These are phyloP conservation scores for Phytophthora gonapodyides DNA, from an alignment of 352 stramenopile species.

Conservation along the genomic window DNA sequence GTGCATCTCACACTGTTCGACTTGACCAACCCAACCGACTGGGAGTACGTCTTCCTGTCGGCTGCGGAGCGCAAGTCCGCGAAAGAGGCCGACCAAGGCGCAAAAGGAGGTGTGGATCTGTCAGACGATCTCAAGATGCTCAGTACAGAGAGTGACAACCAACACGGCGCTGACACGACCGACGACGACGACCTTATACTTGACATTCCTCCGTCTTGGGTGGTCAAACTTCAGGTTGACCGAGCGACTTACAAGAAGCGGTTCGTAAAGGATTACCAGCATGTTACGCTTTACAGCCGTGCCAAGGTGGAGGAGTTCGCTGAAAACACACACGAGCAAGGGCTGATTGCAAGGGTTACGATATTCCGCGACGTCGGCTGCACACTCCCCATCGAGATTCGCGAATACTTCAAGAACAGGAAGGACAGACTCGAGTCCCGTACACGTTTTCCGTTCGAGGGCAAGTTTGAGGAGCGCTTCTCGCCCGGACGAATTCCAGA, in stretches of 20 bases:
- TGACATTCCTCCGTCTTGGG: conserved; percentile 88
- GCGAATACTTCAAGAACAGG: conserved; percentile 92
- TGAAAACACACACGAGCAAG: conserved; percentile 87
- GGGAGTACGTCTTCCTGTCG: conserved; percentile 93
- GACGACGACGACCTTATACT: conserved; percentile 74
- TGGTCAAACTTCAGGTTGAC: conserved; percentile 74
- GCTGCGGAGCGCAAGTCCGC: conserved; percentile 61
- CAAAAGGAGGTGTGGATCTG: conserved; percentile 58
- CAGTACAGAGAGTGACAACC: conserved; percentile 54
- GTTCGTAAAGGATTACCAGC: conserved; percentile 87
- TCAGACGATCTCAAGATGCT: conserved; percentile 66
- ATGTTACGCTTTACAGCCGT: conserved; percentile 89
- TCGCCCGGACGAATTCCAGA: conserved; percentile 67
- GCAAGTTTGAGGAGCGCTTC: conserved; percentile 89
- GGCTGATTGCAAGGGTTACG: conserved; percentile 85
- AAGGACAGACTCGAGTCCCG: conserved; percentile 89
- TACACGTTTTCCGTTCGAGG: conserved; percentile 79
- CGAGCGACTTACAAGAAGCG: conserved; percentile 75
- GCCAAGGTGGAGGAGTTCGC: conserved; percentile 95
- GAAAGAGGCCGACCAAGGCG: conserved; percentile 49
- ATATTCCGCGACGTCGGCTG: conserved; percentile 78
- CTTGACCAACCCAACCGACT: conserved; percentile 82
- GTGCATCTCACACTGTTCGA: conserved; percentile 81
- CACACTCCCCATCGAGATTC: conserved; percentile 87
- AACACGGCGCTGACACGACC: conserved; percentile 48